A percentile compares a stretch with the other conserved stretches of the same genome.
These are phyloP conservation scores for Jamesozyma rosinii DNA, from an alignment of 805 yeast species.

Conservation along the genomic window DNA sequence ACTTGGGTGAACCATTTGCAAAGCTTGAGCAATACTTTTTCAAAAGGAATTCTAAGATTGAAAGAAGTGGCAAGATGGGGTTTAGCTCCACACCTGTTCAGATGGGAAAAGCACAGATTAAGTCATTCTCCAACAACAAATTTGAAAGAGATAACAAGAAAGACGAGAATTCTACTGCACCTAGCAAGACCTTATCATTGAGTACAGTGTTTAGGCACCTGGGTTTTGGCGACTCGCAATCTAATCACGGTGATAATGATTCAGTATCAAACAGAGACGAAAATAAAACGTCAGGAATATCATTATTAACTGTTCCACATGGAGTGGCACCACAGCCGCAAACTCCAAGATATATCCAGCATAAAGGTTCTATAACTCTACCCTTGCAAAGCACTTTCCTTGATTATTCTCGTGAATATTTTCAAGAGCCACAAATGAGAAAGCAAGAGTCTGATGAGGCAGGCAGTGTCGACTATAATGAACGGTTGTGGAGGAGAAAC, in stretches of 20 bases:
- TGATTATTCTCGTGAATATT: conserved; percentile 75
- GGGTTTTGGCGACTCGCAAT: conserved; percentile 15
- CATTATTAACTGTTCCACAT: conserved; percentile 24
- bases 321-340: conserved; percentile 45
- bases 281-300: conserved; percentile 15
- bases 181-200: conserved; percentile 14
- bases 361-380: conserved; percentile 27
- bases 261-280: conserved; percentile 21
- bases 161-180: neutral
- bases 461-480: conserved; percentile 77
- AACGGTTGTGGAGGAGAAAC: conserved; percentile 78
- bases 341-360: conserved; percentile 44
- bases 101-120: conserved; percentile 4
- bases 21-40: conserved; percentile 58
- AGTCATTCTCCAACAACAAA: conserved; percentile 8
- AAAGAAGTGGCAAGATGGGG: conserved; percentile 4
- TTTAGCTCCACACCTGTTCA: conserved; percentile 3
- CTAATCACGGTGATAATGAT: conserved; percentile 6
- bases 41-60: conserved; percentile 34
- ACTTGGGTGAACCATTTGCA: conserved; percentile 53
- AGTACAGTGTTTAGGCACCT: conserved; percentile 25
- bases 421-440: conserved; percentile 92
- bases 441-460: conserved; percentile 81
- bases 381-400: conserved; percentile 57
- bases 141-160: neutral